phyloP scores from a whole-genome alignment of 1,139 yeast species.

The Nakaseomyces glabratus region DNA sequence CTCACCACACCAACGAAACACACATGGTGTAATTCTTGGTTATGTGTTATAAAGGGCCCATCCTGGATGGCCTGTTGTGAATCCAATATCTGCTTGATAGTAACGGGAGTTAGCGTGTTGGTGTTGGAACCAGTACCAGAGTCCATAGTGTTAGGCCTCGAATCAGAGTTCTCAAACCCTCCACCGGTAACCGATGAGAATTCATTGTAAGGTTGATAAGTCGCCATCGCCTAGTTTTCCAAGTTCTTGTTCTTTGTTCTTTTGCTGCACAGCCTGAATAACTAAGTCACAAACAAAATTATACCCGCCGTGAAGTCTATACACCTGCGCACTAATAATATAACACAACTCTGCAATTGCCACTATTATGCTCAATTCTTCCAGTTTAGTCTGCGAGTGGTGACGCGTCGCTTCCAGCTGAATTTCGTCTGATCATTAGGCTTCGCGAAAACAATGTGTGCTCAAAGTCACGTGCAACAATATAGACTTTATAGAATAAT shows the following conservation, averaged over 20 bases:
- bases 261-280: background rate
- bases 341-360: too few relatives aligned
- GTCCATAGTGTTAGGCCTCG: slow-evolving; percentile 28
- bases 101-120: slow-evolving; percentile 61
- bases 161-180: slow-evolving; percentile 26
- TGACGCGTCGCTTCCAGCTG: too few relatives aligned
- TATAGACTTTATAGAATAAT: too few relatives aligned
- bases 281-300: background rate
- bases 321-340: too few relatives aligned
- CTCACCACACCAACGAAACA: slow-evolving; percentile 60
- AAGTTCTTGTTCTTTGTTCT: background rate
- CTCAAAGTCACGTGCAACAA: too few relatives aligned
- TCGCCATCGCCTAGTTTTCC: slow-evolving; percentile 9
- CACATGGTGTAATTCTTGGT: slow-evolving; percentile 51
- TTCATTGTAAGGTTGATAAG: slow-evolving; percentile 30
- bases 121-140: slow-evolving; percentile 16
- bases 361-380: too few relatives aligned
- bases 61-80: slow-evolving; percentile 63
- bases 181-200: slow-evolving; percentile 27
- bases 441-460: too few relatives aligned
- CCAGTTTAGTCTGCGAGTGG: too few relatives aligned
- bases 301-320: too few relatives aligned
- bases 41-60: slow-evolving; percentile 62
- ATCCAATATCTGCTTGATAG: slow-evolving; percentile 68
- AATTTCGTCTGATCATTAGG: too few relatives aligned